Conservation (phyloP, 179 eudicot genomes). For the Beta corolliflora region DNA sequence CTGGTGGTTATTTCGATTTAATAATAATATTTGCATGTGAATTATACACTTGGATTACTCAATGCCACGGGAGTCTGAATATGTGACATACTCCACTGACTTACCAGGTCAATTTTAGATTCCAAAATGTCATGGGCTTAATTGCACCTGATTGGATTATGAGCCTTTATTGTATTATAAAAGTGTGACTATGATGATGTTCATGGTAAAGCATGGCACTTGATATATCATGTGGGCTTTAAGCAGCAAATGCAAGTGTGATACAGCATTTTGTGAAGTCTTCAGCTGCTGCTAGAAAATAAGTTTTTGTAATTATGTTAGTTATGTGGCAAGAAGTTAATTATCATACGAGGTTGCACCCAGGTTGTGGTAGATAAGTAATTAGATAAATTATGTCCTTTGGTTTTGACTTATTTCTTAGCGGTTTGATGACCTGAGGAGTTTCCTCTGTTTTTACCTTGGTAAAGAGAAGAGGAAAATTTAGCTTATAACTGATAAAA, state of each 20-base stretch:
- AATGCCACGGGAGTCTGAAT: neutral
- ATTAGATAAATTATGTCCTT: no score
- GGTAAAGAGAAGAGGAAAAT: no score
- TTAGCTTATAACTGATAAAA: no score
- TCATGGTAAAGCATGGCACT: neutral
- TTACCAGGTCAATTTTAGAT: no score
- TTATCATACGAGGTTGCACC: no score
- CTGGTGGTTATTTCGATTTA: neutral
- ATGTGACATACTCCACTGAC: neutral
- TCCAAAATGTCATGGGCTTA: neutral
- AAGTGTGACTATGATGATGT: neutral
- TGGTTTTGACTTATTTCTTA: no score
- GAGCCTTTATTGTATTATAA: neutral
- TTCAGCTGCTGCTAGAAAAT: neutral
- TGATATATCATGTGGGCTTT: neutral
- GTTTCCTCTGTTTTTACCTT: no score
- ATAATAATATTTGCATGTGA: no score
- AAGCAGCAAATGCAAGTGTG: neutral
- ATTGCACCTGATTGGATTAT: neutral
- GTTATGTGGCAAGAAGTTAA: no score
- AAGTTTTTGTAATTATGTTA: neutral
- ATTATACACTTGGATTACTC: neutral
- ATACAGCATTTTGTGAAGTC: neutral
- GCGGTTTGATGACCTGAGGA: no score
- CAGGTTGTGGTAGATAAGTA: no score